Percentiles rank a stretch among this genome's conserved stretches.
Conservation (phyloP, 805 yeast genomes). For the Candida sonorensis region DNA sequence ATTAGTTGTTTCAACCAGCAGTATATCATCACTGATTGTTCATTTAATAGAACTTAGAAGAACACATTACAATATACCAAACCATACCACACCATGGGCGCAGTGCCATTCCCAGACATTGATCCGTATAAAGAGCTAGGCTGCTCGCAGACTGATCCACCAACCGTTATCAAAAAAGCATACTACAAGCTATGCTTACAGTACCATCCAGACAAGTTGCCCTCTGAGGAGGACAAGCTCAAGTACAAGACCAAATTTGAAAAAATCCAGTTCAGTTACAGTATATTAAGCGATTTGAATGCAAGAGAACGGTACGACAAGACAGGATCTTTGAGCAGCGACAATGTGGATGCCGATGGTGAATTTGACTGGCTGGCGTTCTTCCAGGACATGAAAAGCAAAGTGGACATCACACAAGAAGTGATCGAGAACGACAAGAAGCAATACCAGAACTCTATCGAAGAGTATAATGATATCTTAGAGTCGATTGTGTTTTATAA, state of each 20-base stretch:
- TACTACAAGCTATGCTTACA: conserved; percentile 57
- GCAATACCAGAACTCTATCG: conserved; percentile 55
- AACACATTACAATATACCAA: too few species aligned
- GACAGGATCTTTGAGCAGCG: conserved; percentile 58
- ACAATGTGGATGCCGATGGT: conserved; percentile 27
- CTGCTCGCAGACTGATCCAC: conserved; percentile 34
- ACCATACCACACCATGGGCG: too few species aligned
- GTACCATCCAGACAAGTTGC: conserved; percentile 69
- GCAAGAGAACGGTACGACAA: conserved; percentile 54
- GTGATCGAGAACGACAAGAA: conserved; percentile 62
- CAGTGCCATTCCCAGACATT: conserved; percentile 43
- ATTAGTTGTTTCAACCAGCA: too few species aligned
- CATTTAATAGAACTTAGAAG: too few species aligned
- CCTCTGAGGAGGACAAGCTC: conserved; percentile 23
- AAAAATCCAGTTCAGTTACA: conserved; percentile 67
- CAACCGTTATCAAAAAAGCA: conserved; percentile 55
- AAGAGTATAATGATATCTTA: conserved; percentile 57
- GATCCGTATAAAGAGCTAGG: conserved; percentile 57
- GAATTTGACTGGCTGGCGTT: conserved; percentile 54
- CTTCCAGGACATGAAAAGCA: conserved; percentile 37
- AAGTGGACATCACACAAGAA: conserved; percentile 48
- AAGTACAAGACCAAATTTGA: conserved; percentile 44
- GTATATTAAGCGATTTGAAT: conserved; percentile 52
- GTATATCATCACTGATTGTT: too few species aligned
- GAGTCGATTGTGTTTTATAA: conserved; percentile 41